Conservation (phyloP, 129 eudicot genomes). For the Ambrosia artemisiifolia region DNA sequence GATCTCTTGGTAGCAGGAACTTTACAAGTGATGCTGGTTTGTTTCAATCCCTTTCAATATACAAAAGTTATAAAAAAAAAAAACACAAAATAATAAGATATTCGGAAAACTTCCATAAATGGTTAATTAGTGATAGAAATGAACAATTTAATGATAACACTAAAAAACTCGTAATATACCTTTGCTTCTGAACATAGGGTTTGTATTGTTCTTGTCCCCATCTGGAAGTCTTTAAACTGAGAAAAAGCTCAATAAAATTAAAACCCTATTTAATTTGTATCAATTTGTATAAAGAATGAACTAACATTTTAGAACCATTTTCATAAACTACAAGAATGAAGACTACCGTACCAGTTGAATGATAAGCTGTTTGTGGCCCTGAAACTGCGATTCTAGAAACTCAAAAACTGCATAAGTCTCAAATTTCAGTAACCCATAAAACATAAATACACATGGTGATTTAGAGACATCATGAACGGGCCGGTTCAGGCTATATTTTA, state of each 20-base stretch:
- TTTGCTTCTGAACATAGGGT: constrained; percentile 83
- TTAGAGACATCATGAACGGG: not conserved
- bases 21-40: constrained; percentile 62
- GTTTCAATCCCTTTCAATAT: constrained; percentile 59
- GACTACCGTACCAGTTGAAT: constrained; percentile 52
- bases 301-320: not conserved
- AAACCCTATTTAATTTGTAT: not conserved
- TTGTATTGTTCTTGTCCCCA: constrained; percentile 79
- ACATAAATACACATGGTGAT: not conserved
- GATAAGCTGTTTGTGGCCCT: constrained; percentile 46
- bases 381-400: constrained; percentile 59
- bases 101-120: not conserved
- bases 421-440: constrained; percentile 20
- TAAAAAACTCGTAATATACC: constrained; percentile 36
- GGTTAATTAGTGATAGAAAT: constrained; percentile 6
- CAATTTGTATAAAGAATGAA: not conserved
- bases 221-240: constrained; percentile 72
- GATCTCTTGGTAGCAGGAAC: constrained; percentile 90
- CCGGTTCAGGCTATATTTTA: not conserved
- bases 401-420: constrained; percentile 60
- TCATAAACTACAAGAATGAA: not conserved
- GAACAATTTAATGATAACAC: not conserved
- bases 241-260: constrained; percentile 9
- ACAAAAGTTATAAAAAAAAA: not conserved
- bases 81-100: not conserved